Evolutionary conservation across 768 basidiomycete genomes (phyloP), one percentile per base, ranked within the genome.

Genomic region (Dacryopinax spathularia): DNA sequence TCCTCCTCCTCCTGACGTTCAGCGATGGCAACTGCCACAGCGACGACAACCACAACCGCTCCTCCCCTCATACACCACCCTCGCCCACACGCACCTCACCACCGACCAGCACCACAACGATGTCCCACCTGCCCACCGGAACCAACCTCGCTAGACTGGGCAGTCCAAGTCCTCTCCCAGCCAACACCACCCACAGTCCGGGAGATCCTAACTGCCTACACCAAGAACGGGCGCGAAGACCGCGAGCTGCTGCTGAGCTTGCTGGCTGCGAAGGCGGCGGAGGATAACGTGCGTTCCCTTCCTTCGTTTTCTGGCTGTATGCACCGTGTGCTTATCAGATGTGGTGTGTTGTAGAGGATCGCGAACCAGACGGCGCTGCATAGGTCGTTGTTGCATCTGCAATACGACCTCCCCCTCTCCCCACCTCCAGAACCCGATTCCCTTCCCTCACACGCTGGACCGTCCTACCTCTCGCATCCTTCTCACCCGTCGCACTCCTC

Each of bases 191-290:
- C 93, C 0, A 84, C 77, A 65, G 79, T 96, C 43, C 82, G 88
- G 59, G 91, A 93, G 69, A 92, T 96, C 41, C 83, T 96, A 27
- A 80, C 82, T 36, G 91, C 92, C 7, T 96, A 94, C 77, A 80
- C 82, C 63, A 75, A 84, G 36, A 89, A 86, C 70, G 93, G 93
- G 65, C 89, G 93, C 65, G 92, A 91, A 41, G 93, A 96, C 78
- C 81, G 92, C 25, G 91, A 94, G 61, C 87, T 94, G 84, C 79
- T 96, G 22, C 80, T 95, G 34, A 83, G 90, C 68, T 88, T 96
- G 81, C 79, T 96, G 60, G 91, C 88, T 65, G 91, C 92, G 70
- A 96, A 96, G 78, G 82, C 85, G 48, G 87, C 93, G 13, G 93
- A 96, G 73, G 93, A 96, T 72, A 88, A 95, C 82, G 91, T 90